Evolutionary conservation across 2,329 filamentous ascomycete species (phyloP), one percentile per base, ranked within the genome.

Genomic region (Graphilbum fragrans): DNA sequence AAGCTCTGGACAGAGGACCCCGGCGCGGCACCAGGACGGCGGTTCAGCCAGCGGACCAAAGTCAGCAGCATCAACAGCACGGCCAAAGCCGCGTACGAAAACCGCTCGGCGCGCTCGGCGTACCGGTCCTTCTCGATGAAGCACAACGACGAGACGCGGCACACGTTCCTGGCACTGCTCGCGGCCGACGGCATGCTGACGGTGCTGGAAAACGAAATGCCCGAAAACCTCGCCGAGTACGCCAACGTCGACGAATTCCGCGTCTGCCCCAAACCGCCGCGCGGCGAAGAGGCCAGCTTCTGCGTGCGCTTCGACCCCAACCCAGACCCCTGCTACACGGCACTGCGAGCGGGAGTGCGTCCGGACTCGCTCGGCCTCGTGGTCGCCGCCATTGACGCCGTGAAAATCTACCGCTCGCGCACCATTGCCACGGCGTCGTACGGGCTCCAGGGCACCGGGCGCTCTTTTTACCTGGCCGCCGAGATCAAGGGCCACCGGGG

Each of bases 1-100:
- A 86, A 87, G 57, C 71, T 96, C 49, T 96, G 90, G 90, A 81
- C 84, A 46, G 90, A 95, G 63, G 86, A 95, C 60, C 79, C 83
- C 16, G 82, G 80, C 1, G 82, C 92, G 38, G 72, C 83, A 2
- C 79, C 81, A 1, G 86, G 87, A 25, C 77, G 83, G 25, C 80
- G 88, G 39, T 96, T 95, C 68, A 85, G 80, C 56, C 70, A 62
- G 65, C 84, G 68, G 16, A 56, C 60, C 33, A 61, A 61, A 27
- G 41, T 43, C 35, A 59, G 55, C 39, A 27, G 25, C 25, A 50
- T 66, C 36, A 70, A 66, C n/a, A 29, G 25, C 25, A 63, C 47
- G 39, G 50, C 67, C 36, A 70, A 66, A 35, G 66, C 70, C 3
- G 69, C 71, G 11, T 75, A 72, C 38, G 73, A 77, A 50, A 70